Base-by-base conservation (phyloP, 805 yeast genomes). In the Candida michaelii region DNA sequence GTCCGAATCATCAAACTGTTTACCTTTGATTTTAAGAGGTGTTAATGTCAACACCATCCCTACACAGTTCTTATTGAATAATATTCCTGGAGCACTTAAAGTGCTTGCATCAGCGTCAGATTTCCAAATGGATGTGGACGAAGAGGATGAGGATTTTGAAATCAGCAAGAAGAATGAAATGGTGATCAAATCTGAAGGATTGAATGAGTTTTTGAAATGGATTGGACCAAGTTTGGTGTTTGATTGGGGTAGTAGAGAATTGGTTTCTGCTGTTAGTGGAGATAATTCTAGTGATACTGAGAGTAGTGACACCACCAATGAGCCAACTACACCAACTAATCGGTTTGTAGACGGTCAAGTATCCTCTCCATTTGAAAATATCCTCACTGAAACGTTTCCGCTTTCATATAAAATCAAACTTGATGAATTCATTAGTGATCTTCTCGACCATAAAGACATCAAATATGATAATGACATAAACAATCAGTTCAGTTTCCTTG, bases 1-100 rank as follows among this genome's bases (percentile, higher is more conserved):
- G 1, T 49, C 63, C 2, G 73, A 69, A 40, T 62, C 74, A 0
- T 63, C 86, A 5, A 84, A 82, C 49, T 82, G 82, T 61, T 59
- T 85, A 25, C 90, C 89, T 1, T 79, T 85, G 60, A 68, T 85
- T 9, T 59, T 85, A 19, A 64, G 90, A 45, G 77, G 82, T 31
- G 76, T 83, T 45, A 82, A 87, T 14, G 66, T 82, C 0, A 67
- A 74, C 33, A 74, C 85, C 0, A 79, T 85, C 9, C 91, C 95
- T 0, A 65, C 70, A 12, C 52, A 57, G 11, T 80, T 80, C 47
- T 60, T 75, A 30, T 46, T 63, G 10, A 63, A 67, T 14, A 69
- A 63, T 42, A 47, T 72, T 10, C 37, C 46, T 6, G 53, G 53
- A n/a, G 53, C 53, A 5, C 40, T 47, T 10, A 47, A 47, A 29